Conservation (phyloP, 2,329 filamentous ascomycete species). For the Alternaria ethzedia region DNA sequence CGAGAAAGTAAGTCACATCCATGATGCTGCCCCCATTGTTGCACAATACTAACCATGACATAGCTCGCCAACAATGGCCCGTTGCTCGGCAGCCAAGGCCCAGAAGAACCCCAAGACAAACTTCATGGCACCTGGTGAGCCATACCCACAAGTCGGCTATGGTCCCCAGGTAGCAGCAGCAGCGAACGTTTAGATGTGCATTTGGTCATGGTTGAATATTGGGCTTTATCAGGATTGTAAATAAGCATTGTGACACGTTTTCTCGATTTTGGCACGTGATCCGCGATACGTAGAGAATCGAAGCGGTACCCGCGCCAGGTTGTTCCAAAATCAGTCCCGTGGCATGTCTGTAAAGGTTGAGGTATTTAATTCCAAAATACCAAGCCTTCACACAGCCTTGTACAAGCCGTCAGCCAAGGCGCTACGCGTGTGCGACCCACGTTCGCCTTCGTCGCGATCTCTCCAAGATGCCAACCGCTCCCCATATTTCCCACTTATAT, state of each 20-base stretch:
- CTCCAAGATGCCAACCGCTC: not conserved
- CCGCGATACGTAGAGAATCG: slow-evolving; percentile 27
- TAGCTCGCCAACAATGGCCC: slow-evolving; percentile 97
- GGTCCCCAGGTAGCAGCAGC: slow-evolving; percentile 40
- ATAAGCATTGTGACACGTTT: slow-evolving; percentile 36
- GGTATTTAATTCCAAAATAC: slow-evolving; percentile 7
- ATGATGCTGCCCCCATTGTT: no score
- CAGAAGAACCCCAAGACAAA: slow-evolving; percentile 57
- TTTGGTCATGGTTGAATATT: slow-evolving; percentile 19
- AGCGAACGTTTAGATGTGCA: slow-evolving; percentile 30
- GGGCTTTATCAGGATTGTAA: slow-evolving; percentile 37
- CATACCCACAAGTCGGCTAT: slow-evolving; percentile 51
- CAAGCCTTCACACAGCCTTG: slow-evolving; percentile 6
- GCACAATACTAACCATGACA: slow-evolving; percentile 15
- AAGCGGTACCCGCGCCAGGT: slow-evolving; percentile 17
- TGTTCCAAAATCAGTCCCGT: slow-evolving; percentile 13
- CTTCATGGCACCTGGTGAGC: slow-evolving; percentile 58
- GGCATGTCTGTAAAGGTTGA: not conserved
- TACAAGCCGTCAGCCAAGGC: slow-evolving; percentile 18
- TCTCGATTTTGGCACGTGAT: slow-evolving; percentile 26
- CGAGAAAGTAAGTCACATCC: slow-evolving; percentile 74
- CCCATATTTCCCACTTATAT: not conserved
- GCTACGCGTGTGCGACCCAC: slow-evolving; percentile 8
- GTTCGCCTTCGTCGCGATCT: slow-evolving; percentile 2
- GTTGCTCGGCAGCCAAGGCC: slow-evolving; percentile 92